Conservation (phyloP, 176 grass and related monocot species). For the Oryza rufipogon region DNA sequence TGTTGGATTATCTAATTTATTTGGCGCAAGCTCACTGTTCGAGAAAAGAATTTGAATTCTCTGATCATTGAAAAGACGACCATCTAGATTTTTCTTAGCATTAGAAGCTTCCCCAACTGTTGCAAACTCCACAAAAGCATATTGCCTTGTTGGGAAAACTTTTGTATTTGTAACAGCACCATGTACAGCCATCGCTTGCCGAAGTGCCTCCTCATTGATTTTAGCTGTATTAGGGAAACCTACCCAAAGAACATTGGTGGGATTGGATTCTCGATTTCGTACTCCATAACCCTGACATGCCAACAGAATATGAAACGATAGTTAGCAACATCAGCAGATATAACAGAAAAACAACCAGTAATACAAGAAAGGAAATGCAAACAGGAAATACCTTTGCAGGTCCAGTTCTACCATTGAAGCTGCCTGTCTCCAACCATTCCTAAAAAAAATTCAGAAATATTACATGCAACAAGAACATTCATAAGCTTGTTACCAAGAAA, state of each 20-base stretch:
- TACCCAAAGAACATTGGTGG: conserved; percentile 88
- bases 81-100: conserved; percentile 91
- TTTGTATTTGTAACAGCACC: conserved; percentile 78
- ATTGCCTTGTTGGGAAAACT: conserved; percentile 68
- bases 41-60: conserved; percentile 88
- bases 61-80: conserved; percentile 77
- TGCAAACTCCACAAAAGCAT: conserved; percentile 90
- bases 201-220: conserved; percentile 75
- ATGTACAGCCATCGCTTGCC: conserved; percentile 76
- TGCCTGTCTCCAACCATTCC: conserved; percentile 56
- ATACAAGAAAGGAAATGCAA: conserved; percentile 15
- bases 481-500: background rate
- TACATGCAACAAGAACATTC: conserved; percentile 12
- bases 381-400: conserved; percentile 41
- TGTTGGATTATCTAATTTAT: conserved; percentile 47
- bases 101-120: conserved; percentile 69
- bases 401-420: conserved; percentile 50
- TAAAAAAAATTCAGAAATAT: conserved; percentile 46
- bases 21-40: conserved; percentile 58
- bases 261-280: conserved; percentile 53
- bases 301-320: conserved; percentile 35
- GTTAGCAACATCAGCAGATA: conserved; percentile 18
- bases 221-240: conserved; percentile 72
- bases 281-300: conserved; percentile 47
- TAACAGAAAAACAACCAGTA: background rate